phyloP scores from a whole-genome alignment of 192 early-diverging fungal genomes.

The Coemansia sp. region DNA sequence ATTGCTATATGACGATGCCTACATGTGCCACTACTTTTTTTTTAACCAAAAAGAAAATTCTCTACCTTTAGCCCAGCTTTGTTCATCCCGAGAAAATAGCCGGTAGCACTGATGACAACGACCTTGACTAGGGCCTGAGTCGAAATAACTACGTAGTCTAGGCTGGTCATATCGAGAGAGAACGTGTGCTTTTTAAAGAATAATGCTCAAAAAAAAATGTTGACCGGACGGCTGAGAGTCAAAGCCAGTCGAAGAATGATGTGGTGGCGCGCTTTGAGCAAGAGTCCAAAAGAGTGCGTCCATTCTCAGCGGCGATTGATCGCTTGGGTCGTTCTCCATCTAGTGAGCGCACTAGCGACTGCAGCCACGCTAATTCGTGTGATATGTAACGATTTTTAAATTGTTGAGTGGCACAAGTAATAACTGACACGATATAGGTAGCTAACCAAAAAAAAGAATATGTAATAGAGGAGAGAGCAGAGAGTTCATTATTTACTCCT shows the following conservation, averaged over 20 bases:
- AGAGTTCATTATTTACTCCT: constrained; percentile 32
- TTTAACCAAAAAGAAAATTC: neutral
- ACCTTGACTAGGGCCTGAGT: constrained; percentile 31
- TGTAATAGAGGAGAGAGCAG: neutral
- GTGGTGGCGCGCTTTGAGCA: neutral
- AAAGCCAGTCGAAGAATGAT: neutral
- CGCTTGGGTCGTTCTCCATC: neutral
- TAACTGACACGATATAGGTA: neutral
- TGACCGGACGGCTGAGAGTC: neutral
- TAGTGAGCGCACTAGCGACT: neutral
- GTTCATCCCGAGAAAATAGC: constrained; percentile 23
- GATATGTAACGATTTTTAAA: neutral
- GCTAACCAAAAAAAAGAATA: neutral
- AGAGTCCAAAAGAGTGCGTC: neutral
- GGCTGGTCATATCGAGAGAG: constrained; percentile 14
- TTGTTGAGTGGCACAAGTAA: neutral
- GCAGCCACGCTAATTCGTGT: neutral
- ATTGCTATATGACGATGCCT: neutral
- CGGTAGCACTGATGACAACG: constrained; percentile 23
- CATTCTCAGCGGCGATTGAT: constrained; percentile 3
- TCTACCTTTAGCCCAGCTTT: constrained; percentile 29
- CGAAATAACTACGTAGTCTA: constrained; percentile 28
- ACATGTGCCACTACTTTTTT: neutral
- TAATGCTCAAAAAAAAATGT: neutral
- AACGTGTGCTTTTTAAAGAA: neutral